Evolutionary conservation across 2,329 filamentous ascomycete species (phyloP).

Genomic region (Calcarisporium arbuscula): DNA sequence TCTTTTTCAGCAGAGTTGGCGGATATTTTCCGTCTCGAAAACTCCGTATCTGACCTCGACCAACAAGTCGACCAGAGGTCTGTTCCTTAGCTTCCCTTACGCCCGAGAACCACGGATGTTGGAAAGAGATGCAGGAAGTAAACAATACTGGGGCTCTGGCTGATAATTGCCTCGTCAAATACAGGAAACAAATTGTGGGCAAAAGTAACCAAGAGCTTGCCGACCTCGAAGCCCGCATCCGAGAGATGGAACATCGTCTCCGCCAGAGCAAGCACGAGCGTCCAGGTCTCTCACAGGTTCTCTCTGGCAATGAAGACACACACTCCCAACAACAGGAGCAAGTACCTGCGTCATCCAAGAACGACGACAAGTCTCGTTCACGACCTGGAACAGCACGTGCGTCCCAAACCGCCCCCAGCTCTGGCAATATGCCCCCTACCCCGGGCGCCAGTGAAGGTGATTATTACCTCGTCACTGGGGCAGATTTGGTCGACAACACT

Average conservation of each 20-base stretch:
- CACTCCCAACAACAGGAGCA: constrained; percentile 9
- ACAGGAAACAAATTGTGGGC: constrained; percentile 72
- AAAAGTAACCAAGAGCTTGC: constrained; percentile 75
- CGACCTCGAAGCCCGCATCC: constrained; percentile 74
- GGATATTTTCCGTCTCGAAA: constrained; percentile 84
- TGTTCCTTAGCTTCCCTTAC: constrained; percentile 22
- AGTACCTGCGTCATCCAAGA: constrained; percentile 13
- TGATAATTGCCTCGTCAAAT: background rate
- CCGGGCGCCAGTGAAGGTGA: constrained; percentile 59
- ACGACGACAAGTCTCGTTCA: constrained; percentile 35
- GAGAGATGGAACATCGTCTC: constrained; percentile 77
- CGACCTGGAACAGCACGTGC: constrained; percentile 48
- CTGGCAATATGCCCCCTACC: constrained; percentile 53
- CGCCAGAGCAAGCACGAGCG: constrained; percentile 17
- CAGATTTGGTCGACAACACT: constrained; percentile 21
- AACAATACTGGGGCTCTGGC: no score
- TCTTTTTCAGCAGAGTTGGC: constrained; percentile 83
- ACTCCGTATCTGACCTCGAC: constrained; percentile 66
- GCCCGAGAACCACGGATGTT: background rate
- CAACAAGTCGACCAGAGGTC: constrained; percentile 78
- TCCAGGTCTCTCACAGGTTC: constrained; percentile 11
- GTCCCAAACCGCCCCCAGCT: constrained; percentile 44
- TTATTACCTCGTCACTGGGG: constrained; percentile 35
- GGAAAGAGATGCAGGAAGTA: no score
- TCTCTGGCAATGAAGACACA: no score